A percentile compares a stretch with the other conserved stretches of the same genome.
phyloP scores from a whole-genome alignment of 148 eudicot genomes.

The Rhododendron griersonianum region DNA sequence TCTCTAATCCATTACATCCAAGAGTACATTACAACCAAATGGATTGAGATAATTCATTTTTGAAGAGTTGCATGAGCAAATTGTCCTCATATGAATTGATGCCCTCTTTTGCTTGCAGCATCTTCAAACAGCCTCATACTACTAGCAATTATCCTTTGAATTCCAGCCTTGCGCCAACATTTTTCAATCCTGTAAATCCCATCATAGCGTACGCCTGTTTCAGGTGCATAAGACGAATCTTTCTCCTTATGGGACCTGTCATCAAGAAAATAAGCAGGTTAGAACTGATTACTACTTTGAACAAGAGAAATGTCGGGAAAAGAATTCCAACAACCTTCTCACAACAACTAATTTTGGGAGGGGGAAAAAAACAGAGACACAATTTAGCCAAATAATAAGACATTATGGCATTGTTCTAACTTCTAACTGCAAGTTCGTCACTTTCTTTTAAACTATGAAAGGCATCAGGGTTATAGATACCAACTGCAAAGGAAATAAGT shows the following conservation, averaged over 20 bases:
- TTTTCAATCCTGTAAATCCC: slow-evolving; percentile 91
- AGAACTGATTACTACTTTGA: not conserved
- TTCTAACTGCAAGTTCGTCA: not conserved
- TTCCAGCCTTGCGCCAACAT: slow-evolving; percentile 77
- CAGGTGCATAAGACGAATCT: slow-evolving; percentile 86
- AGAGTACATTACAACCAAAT: too few relatives aligned
- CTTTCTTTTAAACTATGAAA: not conserved
- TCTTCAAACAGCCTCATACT: too few relatives aligned
- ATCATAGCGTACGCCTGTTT: slow-evolving; percentile 78
- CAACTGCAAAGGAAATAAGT: slow-evolving; percentile 1
- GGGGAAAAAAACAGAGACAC: not conserved
- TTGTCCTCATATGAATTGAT: too few relatives aligned
- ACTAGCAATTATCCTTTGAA: slow-evolving; percentile 25
- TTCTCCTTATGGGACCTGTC: slow-evolving; percentile 82
- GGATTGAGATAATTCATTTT: too few relatives aligned
- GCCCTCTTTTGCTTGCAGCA: too few relatives aligned
- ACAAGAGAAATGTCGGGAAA: not conserved
- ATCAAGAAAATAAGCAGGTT: not conserved
- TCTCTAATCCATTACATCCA: too few relatives aligned
- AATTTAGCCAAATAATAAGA: not conserved
- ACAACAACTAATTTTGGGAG: not conserved
- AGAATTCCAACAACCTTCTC: not conserved
- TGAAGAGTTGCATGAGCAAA: too few relatives aligned
- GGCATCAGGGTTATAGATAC: not conserved
- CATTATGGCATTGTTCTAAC: not conserved